phyloP scores from a whole-genome alignment of 257 asterid genomes.

The Pogostemon cablin region DNA sequence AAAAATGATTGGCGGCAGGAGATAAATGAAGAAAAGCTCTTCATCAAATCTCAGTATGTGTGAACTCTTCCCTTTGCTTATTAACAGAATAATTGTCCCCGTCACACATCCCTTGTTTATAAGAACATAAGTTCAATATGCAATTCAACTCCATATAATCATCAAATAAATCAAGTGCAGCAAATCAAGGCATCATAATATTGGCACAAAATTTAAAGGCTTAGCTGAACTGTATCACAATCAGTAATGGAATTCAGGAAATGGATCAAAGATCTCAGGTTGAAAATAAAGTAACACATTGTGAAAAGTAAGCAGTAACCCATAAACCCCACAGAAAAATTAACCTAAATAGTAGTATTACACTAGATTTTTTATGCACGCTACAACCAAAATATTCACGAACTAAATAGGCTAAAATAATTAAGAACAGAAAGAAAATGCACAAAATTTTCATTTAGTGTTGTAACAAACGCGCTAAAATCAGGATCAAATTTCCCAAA shows the following conservation, averaged over 20 bases:
- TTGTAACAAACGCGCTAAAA: background rate
- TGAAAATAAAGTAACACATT: no score
- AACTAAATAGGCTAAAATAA: background rate
- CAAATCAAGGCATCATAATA: background rate
- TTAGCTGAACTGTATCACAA: no score
- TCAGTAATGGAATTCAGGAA: no score
- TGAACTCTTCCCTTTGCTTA: conserved; percentile 80
- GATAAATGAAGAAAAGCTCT: conserved; percentile 85
- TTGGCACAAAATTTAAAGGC: background rate
- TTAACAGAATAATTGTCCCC: conserved; percentile 66
- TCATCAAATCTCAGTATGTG: conserved; percentile 86
- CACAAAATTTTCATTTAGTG: background rate
- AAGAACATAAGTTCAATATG: background rate
- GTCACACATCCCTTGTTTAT: conserved; percentile 55
- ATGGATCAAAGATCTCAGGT: background rate
- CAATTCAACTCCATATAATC: background rate
- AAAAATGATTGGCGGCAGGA: conserved; percentile 89
- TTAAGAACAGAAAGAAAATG: background rate
- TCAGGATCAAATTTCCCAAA: background rate
- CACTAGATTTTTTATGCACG: no score
- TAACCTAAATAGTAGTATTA: background rate
- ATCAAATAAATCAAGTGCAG: background rate
- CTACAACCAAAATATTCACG: background rate
- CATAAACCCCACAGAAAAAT: background rate
- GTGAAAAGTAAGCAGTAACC: no score